Percentiles rank a stretch among this genome's conserved stretches.
Conservation (phyloP, 2,329 filamentous ascomycete genomes). For the Clarireedia paspali region DNA sequence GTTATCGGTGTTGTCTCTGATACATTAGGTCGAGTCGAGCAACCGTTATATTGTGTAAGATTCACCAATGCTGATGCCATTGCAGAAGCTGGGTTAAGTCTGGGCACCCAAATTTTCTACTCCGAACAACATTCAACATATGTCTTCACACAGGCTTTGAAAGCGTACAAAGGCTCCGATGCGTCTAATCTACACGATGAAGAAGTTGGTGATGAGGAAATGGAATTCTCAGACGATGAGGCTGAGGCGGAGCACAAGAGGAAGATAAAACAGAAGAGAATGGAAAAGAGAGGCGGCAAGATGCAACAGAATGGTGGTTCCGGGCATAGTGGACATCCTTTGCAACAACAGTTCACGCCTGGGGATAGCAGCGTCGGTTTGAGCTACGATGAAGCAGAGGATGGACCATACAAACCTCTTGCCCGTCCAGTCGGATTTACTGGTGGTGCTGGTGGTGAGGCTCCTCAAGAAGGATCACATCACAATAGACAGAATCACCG, state of each 20-base stretch:
- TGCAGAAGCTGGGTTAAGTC: constrained; percentile 54
- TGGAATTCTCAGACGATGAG: constrained; percentile 96
- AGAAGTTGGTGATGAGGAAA: constrained; percentile 75
- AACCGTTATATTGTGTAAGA: constrained; percentile 77
- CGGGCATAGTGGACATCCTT: constrained; percentile 30
- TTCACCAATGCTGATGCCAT: constrained; percentile 66
- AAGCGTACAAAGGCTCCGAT: constrained; percentile 77
- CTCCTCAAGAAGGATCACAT: constrained; percentile 29
- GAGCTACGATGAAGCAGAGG: constrained; percentile 62
- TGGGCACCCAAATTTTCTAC: constrained; percentile 70
- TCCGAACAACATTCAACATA: constrained; percentile 70
- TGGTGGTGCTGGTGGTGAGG: constrained; percentile 30
- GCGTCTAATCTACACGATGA: constrained; percentile 94
- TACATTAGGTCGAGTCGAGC: constrained; percentile 75
- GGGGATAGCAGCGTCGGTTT: constrained; percentile 38
- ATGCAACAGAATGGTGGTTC: constrained; percentile 36
- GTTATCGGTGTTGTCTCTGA: constrained; percentile 80
- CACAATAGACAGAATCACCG: constrained; percentile 15
- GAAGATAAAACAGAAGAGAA: constrained; percentile 58
- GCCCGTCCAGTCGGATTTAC: constrained; percentile 57
- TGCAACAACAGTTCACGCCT: constrained; percentile 27
- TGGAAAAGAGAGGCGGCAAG: constrained; percentile 46
- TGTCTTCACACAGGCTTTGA: constrained; percentile 79
- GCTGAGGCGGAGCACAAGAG: constrained; percentile 78
- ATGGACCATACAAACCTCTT: constrained; percentile 65